Conservation (phyloP, 805 yeast genomes). For the Candida chilensis region DNA sequence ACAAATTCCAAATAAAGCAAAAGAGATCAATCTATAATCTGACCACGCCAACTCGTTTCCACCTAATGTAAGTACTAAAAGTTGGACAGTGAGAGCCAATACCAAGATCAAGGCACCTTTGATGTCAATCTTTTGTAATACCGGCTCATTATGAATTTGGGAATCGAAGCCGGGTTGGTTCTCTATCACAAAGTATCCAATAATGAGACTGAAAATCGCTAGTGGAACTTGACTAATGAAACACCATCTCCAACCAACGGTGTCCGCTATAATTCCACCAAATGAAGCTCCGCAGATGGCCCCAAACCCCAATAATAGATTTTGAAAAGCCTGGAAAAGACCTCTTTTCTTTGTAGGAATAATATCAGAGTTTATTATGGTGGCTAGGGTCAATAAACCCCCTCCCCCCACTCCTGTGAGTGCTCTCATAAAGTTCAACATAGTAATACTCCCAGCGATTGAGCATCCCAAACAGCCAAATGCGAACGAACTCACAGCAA, state of each 20-base stretch:
- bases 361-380: conserved; percentile 27
- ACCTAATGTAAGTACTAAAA: conserved; percentile 15
- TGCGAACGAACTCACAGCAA: conserved; percentile 19
- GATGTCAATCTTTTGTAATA: conserved; percentile 18
- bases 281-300: conserved; percentile 62
- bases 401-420: conserved; percentile 33
- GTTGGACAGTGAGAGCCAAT: conserved; percentile 17
- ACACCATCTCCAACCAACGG: conserved; percentile 61
- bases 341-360: conserved; percentile 25
- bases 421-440: conserved; percentile 21
- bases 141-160: conserved; percentile 1
- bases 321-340: conserved; percentile 28
- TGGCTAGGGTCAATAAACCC: conserved; percentile 24
- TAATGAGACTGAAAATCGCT: conserved; percentile 27
- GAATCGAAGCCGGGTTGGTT: conserved; percentile 15
- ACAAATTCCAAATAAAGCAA: conserved; percentile 6
- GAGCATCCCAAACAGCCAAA: conserved; percentile 27
- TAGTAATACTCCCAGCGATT: conserved; percentile 13
- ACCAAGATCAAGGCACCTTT: conserved; percentile 21
- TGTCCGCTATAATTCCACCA: conserved; percentile 47
- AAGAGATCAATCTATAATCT: conserved; percentile 5
- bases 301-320: conserved; percentile 23
- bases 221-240: conserved; percentile 47
- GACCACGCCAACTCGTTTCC: conserved; percentile 11
- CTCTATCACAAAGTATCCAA: conserved; percentile 15